Evolutionary conservation across 139 green algal species (phyloP).

Genomic region (Diplosphaera chodatii): DNA sequence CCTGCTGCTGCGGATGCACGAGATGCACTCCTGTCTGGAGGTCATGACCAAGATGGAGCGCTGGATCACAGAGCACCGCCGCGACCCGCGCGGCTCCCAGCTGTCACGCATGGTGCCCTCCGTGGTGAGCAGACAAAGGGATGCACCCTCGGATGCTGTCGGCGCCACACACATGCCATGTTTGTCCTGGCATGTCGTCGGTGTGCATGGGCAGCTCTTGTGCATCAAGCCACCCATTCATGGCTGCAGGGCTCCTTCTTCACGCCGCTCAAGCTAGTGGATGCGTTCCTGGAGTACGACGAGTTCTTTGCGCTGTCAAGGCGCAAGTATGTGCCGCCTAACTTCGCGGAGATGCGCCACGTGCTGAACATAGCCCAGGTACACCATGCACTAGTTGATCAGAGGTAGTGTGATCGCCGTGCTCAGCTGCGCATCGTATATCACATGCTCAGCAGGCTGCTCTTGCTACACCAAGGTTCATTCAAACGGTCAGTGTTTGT

Average conservation of each 20-base stretch:
- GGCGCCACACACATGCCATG: too few relatives aligned
- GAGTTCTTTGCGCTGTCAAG: slow-evolving; percentile 77
- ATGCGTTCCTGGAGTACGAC: slow-evolving; percentile 80
- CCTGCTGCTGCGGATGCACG: slow-evolving; percentile 83
- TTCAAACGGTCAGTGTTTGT: too few relatives aligned
- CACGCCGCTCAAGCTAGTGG: slow-evolving; percentile 62
- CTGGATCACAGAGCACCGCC: slow-evolving; percentile 81
- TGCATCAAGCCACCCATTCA: too few relatives aligned
- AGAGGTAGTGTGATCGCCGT: too few relatives aligned
- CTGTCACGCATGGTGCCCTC: slow-evolving; percentile 74
- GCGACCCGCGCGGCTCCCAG: slow-evolving; percentile 47
- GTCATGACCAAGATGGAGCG: slow-evolving; percentile 49
- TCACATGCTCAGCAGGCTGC: too few relatives aligned
- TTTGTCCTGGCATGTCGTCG: too few relatives aligned
- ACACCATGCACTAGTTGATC: too few relatives aligned
- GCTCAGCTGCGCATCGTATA: too few relatives aligned
- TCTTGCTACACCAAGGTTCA: too few relatives aligned
- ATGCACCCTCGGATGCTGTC: too few relatives aligned
- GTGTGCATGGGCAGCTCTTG: too few relatives aligned
- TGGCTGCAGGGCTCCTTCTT: slow-evolving; percentile 66
- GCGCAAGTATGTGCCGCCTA: slow-evolving; percentile 86
- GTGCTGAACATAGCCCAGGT: slow-evolving; percentile 89
- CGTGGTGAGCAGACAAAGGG: slow-evolving; percentile 39
- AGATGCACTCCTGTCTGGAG: slow-evolving; percentile 70
- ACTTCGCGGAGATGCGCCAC: slow-evolving; percentile 95